phyloP scores from a whole-genome alignment of 352 stramenopile species.

The Pythium myriotylum region DNA sequence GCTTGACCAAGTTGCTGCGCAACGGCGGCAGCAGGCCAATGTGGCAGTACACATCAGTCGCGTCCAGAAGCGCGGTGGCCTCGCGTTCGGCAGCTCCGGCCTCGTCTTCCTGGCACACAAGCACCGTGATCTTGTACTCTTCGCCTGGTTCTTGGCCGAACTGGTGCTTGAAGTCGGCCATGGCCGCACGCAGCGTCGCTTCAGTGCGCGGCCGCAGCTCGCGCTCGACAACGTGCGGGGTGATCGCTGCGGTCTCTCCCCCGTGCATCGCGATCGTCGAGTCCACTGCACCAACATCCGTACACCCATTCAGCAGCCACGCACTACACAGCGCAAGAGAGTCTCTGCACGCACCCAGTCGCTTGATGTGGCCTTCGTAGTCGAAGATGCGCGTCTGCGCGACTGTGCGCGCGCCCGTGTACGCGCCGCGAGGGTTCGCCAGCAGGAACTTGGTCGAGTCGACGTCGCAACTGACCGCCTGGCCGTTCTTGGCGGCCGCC shows the following conservation, averaged over 20 bases:
- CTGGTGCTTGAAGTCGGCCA: constrained; percentile 56
- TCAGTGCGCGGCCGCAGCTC: constrained; percentile 58
- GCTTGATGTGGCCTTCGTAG: constrained; percentile 76
- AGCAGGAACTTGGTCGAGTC: constrained; percentile 73
- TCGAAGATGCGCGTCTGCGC: constrained; percentile 77
- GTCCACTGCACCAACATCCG: constrained; percentile 44
- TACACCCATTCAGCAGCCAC: neutral
- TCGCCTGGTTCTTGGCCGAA: constrained; percentile 46
- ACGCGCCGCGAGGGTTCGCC: constrained; percentile 62
- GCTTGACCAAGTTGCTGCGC: constrained; percentile 63
- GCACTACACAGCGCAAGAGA: neutral
- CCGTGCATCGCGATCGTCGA: constrained; percentile 70
- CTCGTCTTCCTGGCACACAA: constrained; percentile 52
- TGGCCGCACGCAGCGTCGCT: constrained; percentile 67
- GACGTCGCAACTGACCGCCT: constrained; percentile 56
- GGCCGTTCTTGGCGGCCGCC: constrained; percentile 78
- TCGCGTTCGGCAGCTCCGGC: neutral
- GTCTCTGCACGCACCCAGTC: constrained; percentile 49
- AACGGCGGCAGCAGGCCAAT: constrained; percentile 68
- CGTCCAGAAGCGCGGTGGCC: constrained; percentile 24
- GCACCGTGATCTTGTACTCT: constrained; percentile 86
- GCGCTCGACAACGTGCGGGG: constrained; percentile 37
- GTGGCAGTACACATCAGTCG: constrained; percentile 71
- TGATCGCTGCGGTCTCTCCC: constrained; percentile 24
- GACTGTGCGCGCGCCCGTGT: constrained; percentile 75